Conservation (phyloP, 176 grass and related monocot genomes). For the Tillandsia leiboldiana region DNA sequence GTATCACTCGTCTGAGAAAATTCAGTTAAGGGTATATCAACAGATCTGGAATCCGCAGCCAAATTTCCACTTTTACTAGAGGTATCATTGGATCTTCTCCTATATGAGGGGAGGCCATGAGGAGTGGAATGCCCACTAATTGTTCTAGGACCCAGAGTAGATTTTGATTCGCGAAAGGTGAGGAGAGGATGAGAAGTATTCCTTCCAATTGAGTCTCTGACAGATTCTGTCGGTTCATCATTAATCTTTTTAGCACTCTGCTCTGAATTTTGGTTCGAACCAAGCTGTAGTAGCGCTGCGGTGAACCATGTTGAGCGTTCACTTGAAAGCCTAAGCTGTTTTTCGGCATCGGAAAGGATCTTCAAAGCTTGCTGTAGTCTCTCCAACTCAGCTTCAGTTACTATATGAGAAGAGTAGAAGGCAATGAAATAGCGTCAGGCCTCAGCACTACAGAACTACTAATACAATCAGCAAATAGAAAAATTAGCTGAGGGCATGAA, state of each 20-base stretch:
- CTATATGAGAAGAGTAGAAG: conserved; percentile 19
- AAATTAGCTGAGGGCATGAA: background rate
- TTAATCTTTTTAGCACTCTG: conserved; percentile 44
- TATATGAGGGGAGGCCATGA: conserved; percentile 25
- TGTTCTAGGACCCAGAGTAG: conserved; percentile 29
- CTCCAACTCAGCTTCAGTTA: conserved; percentile 91
- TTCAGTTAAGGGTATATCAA: conserved; percentile 34
- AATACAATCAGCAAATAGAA: background rate
- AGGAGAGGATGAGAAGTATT: conserved; percentile 32
- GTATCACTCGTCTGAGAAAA: conserved; percentile 24
- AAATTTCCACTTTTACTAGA: background rate
- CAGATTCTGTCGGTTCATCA: conserved; percentile 32
- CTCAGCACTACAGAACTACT: background rate
- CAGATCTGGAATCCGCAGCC: conserved; percentile 38
- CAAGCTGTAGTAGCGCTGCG: conserved; percentile 90
- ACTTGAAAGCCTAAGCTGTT: conserved; percentile 83
- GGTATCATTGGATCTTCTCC: conserved; percentile 18
- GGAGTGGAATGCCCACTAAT: conserved; percentile 23
- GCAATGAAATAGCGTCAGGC: background rate
- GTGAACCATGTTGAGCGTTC: conserved; percentile 97
- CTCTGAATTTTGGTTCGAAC: conserved; percentile 65
- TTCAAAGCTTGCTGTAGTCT: conserved; percentile 87
- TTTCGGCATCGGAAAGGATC: conserved; percentile 97
- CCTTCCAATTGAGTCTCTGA: conserved; percentile 41
- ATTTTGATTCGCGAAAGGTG: conserved; percentile 27